Percentiles rank a stretch among this genome's conserved stretches.
phyloP scores from a whole-genome alignment of 495 filamentous ascomycete genomes.

The Aspergillus heteromorphus region DNA sequence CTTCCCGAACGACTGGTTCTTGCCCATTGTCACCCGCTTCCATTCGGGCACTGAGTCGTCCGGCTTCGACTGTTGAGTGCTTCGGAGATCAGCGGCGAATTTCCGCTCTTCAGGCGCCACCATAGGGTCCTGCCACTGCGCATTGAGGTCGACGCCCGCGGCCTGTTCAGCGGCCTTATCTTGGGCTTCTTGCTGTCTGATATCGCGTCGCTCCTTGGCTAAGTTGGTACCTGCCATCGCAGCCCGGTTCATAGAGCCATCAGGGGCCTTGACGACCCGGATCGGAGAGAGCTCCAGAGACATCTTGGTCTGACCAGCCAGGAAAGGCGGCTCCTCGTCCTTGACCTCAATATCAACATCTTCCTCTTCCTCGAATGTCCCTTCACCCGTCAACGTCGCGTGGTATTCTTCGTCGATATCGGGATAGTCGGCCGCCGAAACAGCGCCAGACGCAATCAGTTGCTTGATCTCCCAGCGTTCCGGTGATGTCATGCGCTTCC shows the following conservation, averaged over 20 bases:
- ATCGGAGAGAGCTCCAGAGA: conserved; percentile 92
- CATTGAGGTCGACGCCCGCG: conserved; percentile 74
- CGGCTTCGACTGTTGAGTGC: conserved; percentile 47
- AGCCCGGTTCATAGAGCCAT: conserved; percentile 90
- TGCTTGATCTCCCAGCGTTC: conserved; percentile 98
- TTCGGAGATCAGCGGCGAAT: conserved; percentile 80
- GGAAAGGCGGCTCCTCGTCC: conserved; percentile 94
- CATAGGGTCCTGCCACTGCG: conserved; percentile 98
- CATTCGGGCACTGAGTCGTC: conserved; percentile 79
- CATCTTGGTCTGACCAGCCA: conserved; percentile 94
- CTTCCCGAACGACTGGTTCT: conserved; percentile 77
- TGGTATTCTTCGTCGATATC: conserved; percentile 94
- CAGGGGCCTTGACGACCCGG: conserved; percentile 92
- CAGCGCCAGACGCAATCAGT: conserved; percentile 88
- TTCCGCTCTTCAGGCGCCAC: conserved; percentile 72
- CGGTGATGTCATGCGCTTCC: conserved; percentile 91
- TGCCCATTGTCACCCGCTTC: conserved; percentile 79
- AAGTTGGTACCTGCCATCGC: conserved; percentile 87
- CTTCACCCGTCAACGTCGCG: conserved; percentile 77
- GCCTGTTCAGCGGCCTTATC: conserved; percentile 76
- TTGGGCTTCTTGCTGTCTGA: conserved; percentile 82
- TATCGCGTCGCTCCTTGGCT: conserved; percentile 85
- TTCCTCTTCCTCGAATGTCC: conserved; percentile 89
- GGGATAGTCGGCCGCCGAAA: conserved; percentile 85
- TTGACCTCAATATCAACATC: conserved; percentile 95